A percentile compares a stretch with the other conserved stretches of the same genome.
Conservation (phyloP, 805 yeast species). For the Ogataea salicorniae region DNA sequence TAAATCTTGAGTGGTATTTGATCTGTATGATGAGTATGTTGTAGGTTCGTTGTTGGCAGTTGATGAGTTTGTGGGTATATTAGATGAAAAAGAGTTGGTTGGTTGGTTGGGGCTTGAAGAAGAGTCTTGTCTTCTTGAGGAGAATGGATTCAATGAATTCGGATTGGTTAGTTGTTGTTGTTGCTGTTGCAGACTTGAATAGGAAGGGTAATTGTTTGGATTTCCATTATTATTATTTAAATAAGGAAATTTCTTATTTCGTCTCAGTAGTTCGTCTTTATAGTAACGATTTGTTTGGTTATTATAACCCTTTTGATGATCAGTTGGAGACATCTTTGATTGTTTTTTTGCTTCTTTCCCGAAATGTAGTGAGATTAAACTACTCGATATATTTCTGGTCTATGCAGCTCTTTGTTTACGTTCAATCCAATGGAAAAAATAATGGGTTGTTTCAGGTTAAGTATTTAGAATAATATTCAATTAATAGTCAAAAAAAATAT, state of each 20-base stretch:
- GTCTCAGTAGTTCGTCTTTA: conserved; percentile 21
- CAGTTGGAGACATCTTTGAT: conserved; percentile 17
- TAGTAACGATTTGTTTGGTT: conserved; percentile 16
- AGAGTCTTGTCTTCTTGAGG: conserved; percentile 24
- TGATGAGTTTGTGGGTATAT: neutral
- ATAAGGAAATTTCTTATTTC: conserved; percentile 21
- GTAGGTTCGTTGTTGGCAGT: neutral
- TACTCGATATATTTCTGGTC: too few relatives aligned
- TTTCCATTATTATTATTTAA: conserved; percentile 11
- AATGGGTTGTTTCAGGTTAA: too few relatives aligned
- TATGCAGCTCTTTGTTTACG: too few relatives aligned
- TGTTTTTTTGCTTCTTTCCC: neutral
- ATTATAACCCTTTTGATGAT: conserved; percentile 17
- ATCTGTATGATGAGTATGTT: conserved; percentile 10
- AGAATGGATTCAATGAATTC: conserved; percentile 26
- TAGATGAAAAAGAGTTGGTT: neutral
- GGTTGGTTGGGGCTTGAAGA: conserved; percentile 2
- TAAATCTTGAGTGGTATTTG: conserved; percentile 9
- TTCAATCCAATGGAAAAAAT: too few relatives aligned
- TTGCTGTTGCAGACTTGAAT: conserved; percentile 1
- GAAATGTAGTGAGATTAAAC: too few relatives aligned
- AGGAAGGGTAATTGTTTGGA: neutral
- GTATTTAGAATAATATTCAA: too few relatives aligned
- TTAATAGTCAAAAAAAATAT: too few relatives aligned
- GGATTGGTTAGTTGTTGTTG: conserved; percentile 11